Percentiles rank a stretch among this genome's conserved stretches.
These are phyloP conservation scores for Rhynchosporium graminicola DNA, from an alignment of 2,329 filamentous ascomycete species.

Conservation along the genomic window DNA sequence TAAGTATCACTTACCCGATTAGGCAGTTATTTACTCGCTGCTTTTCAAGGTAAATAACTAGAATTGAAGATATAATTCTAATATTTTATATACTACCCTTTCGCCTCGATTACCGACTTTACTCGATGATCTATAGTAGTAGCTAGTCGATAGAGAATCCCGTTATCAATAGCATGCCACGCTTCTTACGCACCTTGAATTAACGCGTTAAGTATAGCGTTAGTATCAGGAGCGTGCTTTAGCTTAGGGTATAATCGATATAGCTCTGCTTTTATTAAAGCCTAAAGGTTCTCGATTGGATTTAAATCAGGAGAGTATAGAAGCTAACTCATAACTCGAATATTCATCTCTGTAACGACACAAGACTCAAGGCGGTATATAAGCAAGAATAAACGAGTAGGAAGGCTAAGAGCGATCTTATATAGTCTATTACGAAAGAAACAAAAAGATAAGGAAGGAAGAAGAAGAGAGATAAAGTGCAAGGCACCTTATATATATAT, in stretches of 20 bases:
- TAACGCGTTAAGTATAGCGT: neutral
- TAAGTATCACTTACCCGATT: neutral
- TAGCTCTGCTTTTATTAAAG: slow-evolving; percentile 1
- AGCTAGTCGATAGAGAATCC: neutral
- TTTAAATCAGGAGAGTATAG: neutral
- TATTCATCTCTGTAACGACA: neutral
- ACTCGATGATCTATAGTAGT: too few relatives aligned
- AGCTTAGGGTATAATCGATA: slow-evolving; percentile 1
- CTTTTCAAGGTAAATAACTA: neutral
- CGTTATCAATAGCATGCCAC: neutral
- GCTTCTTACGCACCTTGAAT: neutral
- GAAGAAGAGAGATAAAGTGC: too few relatives aligned
- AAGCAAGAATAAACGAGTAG: too few relatives aligned
- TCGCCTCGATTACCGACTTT: too few relatives aligned
- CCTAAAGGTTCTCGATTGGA: neutral
- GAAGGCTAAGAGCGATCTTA: too few relatives aligned
- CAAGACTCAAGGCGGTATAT: too few relatives aligned
- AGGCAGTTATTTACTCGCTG: neutral
- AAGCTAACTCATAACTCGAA: neutral
- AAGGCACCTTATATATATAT: too few relatives aligned
- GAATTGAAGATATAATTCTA: too few relatives aligned
- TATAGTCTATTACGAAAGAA: too few relatives aligned
- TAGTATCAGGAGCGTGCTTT: neutral
- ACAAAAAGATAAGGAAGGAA: too few relatives aligned
- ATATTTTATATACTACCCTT: too few relatives aligned